Evolutionary conservation across 2,329 filamentous ascomycete genomes (phyloP), one percentile per base, ranked within the genome.

Genomic region (Hypoxylon sp.): DNA sequence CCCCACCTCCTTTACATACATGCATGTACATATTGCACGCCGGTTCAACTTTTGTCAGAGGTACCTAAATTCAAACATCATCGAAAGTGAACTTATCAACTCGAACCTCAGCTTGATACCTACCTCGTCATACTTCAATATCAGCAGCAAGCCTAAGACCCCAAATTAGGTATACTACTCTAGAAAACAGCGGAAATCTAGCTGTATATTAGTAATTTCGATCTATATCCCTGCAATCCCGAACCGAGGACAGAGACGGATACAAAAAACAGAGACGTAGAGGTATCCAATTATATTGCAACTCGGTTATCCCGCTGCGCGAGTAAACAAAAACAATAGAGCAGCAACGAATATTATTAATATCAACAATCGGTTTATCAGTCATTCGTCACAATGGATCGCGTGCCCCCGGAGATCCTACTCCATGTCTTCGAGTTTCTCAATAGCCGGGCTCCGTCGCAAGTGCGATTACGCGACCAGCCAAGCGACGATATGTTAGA

Each of bases 331-430:
- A n/a, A 10, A 31, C 19, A 22, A 4, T 22, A 46, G 17, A 19
- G 39, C 9, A 10, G 2, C 53, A 31, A 22, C 17, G 6, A 22
- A 44, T 9, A 22, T 11, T 22, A 19, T 8, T 14, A 29, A 44
- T 11, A n/a, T 3, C 5, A 19, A 10, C 35, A 46, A 29, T 19
- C 5, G 26, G 31, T 47, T 47, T 42, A 4, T 8, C 11, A 24
- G 10, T 13, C 35, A 33, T 8, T 31, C 42, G 3, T 14, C 52
- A 58, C 22, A 3, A 77, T 82, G 74, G 68, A 79, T 26, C 59
- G 73, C 26, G 82, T 92, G 19, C 90, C 90, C 1, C 87, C 86
- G 69, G 90, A 92, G 79, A 79, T 92, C 50, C 78, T 91, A 22
- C 77, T 84, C 58, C 81, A 86, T 2, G 85, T 92, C 70, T 82